Evolutionary conservation across 148 eudicot species (phyloP), one percentile per base, ranked within the genome.

Genomic region (Polygonum maritimum): DNA sequence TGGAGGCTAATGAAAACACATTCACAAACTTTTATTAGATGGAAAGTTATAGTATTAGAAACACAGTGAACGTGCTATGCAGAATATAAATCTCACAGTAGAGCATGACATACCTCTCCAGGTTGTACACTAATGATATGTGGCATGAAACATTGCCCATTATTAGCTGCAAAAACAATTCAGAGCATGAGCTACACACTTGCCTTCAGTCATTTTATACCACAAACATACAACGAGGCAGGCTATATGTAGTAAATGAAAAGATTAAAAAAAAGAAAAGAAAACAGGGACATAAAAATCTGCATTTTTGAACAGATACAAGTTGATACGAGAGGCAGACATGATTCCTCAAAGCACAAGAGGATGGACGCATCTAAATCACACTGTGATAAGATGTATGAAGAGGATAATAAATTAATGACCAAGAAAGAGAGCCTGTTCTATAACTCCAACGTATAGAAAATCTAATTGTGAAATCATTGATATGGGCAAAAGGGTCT

Each of bases 91-190:
- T 18, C 63, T 16, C 39, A 51, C 3, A 14, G 36, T 14, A n/a
- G 21, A 12, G 7, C 39, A 80, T 8, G 10, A 3, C 78, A 51
- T 78, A 84, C 87, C 84, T 84, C 85, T 75, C 87, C 87, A 57
- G 83, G 80, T 63, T 76, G 76, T 47, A 82, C 81, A 77, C 54
- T 84, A 77, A 84, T 84, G 48, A 84, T 75, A 78, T 84, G 85
- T 45, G 85, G 83, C 13, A 82, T 79, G 67, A 84, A 84, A 48
- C 85, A 74, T 69, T 82, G 84, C 65, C 81, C 85, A 55, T 35
- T 35, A 47, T 76, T 67, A 22, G 84, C 87, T 84, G 77, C 79
- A 78, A 40, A 82, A n/a, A 63, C 69, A 79, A 38, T 8, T 7
- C 8, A 31, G 35, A 72, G 54, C 7, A 44, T 72, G 31, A 44